Percentiles rank a stretch among this genome's conserved stretches.
phyloP scores from a whole-genome alignment of 108 stramenopile species.

The Stephanodiscus minutulus region DNA sequence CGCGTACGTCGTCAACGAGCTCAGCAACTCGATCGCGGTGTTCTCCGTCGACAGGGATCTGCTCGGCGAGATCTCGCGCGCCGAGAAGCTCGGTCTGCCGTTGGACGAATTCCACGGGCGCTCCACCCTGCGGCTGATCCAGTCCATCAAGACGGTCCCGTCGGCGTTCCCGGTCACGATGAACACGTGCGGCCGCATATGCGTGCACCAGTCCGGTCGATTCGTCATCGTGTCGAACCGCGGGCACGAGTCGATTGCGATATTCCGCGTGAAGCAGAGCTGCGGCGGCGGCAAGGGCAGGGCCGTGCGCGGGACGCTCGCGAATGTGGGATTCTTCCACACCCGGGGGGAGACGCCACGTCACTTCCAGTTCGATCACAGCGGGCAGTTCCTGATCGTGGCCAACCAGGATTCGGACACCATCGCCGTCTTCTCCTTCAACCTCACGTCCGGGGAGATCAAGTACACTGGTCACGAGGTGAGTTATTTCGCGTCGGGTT shows the following conservation, averaged over 20 bases:
- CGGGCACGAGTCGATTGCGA: constrained; percentile 89
- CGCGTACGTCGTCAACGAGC: constrained; percentile 91
- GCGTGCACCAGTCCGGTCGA: constrained; percentile 84
- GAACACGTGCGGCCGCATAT: constrained; percentile 94
- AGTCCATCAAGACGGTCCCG: constrained; percentile 91
- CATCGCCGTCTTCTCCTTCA: constrained; percentile 88
- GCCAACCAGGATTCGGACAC: constrained; percentile 95
- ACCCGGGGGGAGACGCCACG: constrained; percentile 92
- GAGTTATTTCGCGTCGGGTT: not conserved
- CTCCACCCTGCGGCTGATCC: constrained; percentile 82
- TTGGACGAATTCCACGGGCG: constrained; percentile 70
- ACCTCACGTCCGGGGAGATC: constrained; percentile 82
- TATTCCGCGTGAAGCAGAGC: constrained; percentile 70
- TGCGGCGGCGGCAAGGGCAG: constrained; percentile 41
- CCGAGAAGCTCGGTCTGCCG: constrained; percentile 59
- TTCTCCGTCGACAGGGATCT: constrained; percentile 79
- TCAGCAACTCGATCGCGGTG: constrained; percentile 86
- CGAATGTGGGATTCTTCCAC: constrained; percentile 87
- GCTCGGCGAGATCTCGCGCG: constrained; percentile 66
- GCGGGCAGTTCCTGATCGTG: constrained; percentile 87
- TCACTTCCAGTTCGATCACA: constrained; percentile 92
- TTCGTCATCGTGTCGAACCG: constrained; percentile 93
- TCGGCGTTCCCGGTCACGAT: constrained; percentile 83
- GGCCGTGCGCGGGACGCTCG: constrained; percentile 65
- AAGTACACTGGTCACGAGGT: constrained; percentile 85